Evolutionary conservation across 1,139 yeast species (phyloP).

Genomic region (Pichia terricola): DNA sequence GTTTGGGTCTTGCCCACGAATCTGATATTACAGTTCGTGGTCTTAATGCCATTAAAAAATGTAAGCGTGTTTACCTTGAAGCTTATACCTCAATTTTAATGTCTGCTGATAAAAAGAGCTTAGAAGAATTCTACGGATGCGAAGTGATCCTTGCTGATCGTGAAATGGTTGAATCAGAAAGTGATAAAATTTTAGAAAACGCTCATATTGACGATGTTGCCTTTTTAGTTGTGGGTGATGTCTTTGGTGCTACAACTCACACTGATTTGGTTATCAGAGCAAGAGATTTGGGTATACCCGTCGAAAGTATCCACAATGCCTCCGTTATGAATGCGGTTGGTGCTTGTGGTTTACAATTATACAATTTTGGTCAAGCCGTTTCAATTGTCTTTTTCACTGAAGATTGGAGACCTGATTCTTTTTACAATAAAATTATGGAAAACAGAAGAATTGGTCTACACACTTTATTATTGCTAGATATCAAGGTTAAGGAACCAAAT

Average conservation of each 20-base stretch:
- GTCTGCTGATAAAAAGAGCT: constrained; percentile 68
- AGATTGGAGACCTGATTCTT: constrained; percentile 91
- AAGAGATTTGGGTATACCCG: constrained; percentile 66
- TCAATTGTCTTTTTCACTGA: constrained; percentile 94
- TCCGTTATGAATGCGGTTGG: constrained; percentile 98
- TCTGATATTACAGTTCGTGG: constrained; percentile 93
- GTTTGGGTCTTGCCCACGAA: constrained; percentile 84
- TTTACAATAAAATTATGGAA: constrained; percentile 82
- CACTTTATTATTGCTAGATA: constrained; percentile 78
- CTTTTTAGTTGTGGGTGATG: constrained; percentile 93
- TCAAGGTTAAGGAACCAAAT: constrained; percentile 94
- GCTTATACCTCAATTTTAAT: constrained; percentile 92
- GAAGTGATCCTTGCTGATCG: constrained; percentile 85
- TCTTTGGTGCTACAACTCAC: constrained; percentile 97
- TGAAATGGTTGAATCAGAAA: constrained; percentile 84
- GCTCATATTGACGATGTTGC: constrained; percentile 82
- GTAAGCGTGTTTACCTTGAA: constrained; percentile 85
- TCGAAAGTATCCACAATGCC: constrained; percentile 87
- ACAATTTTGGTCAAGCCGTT: constrained; percentile 94
- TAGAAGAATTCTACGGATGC: constrained; percentile 79
- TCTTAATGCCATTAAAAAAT: constrained; percentile 67
- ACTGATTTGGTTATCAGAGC: constrained; percentile 90
- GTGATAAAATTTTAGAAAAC: constrained; percentile 68
- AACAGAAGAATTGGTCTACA: constrained; percentile 86
- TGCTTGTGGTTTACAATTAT: constrained; percentile 91